These are phyloP conservation scores for Dichomitus squalens DNA, from an alignment of 1,284 basidiomycete species.

Conservation along the genomic window DNA sequence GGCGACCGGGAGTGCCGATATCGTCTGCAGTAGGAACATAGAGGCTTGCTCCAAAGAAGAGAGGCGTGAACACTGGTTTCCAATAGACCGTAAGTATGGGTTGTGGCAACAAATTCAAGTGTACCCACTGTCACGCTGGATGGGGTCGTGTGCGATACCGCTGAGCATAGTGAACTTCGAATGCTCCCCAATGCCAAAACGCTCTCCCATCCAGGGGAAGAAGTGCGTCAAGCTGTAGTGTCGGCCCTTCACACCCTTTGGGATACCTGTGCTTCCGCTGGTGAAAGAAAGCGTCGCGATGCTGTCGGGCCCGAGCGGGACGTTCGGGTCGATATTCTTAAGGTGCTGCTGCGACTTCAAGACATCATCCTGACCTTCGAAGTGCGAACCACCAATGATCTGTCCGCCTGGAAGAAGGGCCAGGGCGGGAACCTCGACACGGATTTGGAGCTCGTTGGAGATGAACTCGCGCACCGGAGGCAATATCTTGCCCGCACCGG, in stretches of 20 bases:
- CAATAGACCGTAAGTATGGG: background rate
- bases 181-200: constrained; percentile 76
- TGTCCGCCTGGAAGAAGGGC: constrained; percentile 67
- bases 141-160: constrained; percentile 99
- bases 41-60: constrained; percentile 96
- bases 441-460: constrained; percentile 78
- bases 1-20: constrained; percentile 94
- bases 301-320: constrained; percentile 92
- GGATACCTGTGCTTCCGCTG: constrained; percentile 96
- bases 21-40: constrained; percentile 98
- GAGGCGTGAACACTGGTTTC: constrained; percentile 89
- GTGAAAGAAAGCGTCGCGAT: constrained; percentile 97
- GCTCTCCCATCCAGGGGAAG: constrained; percentile 99
- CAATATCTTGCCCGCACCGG: constrained; percentile 85
- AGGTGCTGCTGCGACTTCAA: constrained; percentile 54
- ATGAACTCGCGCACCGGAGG: constrained; percentile 89
- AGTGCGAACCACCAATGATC: constrained; percentile 54
- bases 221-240: constrained; percentile 98
- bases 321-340: constrained; percentile 75
- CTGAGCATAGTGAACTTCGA: constrained; percentile 99
- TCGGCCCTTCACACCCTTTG: constrained; percentile 95
- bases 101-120: background rate
- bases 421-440: constrained; percentile 92
- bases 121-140: constrained; percentile 94
- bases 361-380: constrained; percentile 48